These are phyloP conservation scores for Nemania bipapillata DNA, from an alignment of 2,329 filamentous ascomycete genomes.

Conservation along the genomic window DNA sequence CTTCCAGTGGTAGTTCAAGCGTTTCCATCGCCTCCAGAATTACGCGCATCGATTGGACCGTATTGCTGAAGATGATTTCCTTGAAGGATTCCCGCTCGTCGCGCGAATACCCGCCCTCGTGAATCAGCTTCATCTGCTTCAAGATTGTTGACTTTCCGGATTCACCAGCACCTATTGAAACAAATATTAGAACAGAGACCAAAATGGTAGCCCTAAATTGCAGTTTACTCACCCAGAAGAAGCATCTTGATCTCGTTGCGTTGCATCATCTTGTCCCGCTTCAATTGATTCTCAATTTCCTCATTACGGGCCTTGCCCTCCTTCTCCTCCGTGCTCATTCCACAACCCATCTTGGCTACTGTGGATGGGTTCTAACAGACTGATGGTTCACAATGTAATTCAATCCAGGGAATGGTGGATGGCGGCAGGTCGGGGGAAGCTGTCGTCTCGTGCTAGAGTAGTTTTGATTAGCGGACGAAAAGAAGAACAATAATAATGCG, in stretches of 20 bases:
- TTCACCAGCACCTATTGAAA: conserved; percentile 85
- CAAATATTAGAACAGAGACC: not conserved
- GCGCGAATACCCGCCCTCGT: conserved; percentile 97
- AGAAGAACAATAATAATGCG: not conserved
- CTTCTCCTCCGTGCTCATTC: conserved; percentile 99
- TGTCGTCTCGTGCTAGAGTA: conserved; percentile 31
- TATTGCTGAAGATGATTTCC: conserved; percentile 77
- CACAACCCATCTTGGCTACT: conserved; percentile 91
- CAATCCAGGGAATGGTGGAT: not conserved
- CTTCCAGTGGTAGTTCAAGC: conserved; percentile 82
- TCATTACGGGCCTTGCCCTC: conserved; percentile 99
- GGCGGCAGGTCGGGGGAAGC: conserved; percentile 3
- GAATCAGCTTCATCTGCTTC: conserved; percentile 99
- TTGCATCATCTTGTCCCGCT: conserved; percentile 98
- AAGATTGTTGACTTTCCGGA: conserved; percentile 94
- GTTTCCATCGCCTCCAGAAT: conserved; percentile 77
- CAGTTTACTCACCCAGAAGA: conserved; percentile 80
- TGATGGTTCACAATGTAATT: conserved; percentile 4
- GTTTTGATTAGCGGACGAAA: conserved; percentile 19
- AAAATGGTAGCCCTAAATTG: not conserved
- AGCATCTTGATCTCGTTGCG: conserved; percentile 99
- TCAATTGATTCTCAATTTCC: conserved; percentile 99
- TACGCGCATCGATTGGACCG: conserved; percentile 75
- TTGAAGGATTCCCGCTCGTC: conserved; percentile 80
- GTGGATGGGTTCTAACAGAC: conserved; percentile 23